phyloP scores from a whole-genome alignment of 2,329 filamentous ascomycete genomes.

The Sclerotiophoma versabilis region DNA sequence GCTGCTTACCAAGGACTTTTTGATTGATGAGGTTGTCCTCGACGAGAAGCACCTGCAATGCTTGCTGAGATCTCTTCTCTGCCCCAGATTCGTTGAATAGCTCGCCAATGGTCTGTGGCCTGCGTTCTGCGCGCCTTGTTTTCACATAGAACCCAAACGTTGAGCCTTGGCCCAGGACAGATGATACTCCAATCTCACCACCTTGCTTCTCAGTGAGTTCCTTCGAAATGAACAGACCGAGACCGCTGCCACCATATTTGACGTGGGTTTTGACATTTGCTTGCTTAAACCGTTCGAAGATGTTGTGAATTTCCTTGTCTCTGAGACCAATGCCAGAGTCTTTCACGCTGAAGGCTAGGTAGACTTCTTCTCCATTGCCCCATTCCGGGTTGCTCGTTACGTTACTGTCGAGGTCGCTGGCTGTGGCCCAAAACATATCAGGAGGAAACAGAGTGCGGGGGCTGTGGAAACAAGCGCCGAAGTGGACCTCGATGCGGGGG shows the following conservation, averaged over 20 bases:
- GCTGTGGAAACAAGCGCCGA: conserved; percentile 40
- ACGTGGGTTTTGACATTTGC: conserved; percentile 48
- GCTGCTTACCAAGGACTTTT: conserved; percentile 45
- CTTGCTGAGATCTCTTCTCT: not conserved
- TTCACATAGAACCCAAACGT: conserved; percentile 57
- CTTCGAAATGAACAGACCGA: conserved; percentile 56
- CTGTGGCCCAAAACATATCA: conserved; percentile 43
- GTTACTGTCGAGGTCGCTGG: conserved; percentile 27
- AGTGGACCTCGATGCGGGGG: conserved; percentile 49
- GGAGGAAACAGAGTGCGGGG: conserved; percentile 36
- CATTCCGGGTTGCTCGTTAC: conserved; percentile 43
- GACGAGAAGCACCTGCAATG: conserved; percentile 44
- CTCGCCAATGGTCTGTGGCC: conserved; percentile 13
- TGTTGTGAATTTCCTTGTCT: conserved; percentile 48
- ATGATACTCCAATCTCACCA: conserved; percentile 56
- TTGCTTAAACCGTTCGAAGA: conserved; percentile 48
- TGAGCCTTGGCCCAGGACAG: conserved; percentile 45
- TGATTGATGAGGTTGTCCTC: conserved; percentile 53
- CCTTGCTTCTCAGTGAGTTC: conserved; percentile 55
- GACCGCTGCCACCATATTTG: conserved; percentile 54
- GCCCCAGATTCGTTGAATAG: conserved; percentile 12
- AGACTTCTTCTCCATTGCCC: conserved; percentile 50
- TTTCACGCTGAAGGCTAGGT: conserved; percentile 47
- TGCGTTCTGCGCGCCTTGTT: conserved; percentile 32
- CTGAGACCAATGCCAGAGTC: conserved; percentile 54